Conservation (phyloP, 768 basidiomycete genomes). For the Collybia nuda region DNA sequence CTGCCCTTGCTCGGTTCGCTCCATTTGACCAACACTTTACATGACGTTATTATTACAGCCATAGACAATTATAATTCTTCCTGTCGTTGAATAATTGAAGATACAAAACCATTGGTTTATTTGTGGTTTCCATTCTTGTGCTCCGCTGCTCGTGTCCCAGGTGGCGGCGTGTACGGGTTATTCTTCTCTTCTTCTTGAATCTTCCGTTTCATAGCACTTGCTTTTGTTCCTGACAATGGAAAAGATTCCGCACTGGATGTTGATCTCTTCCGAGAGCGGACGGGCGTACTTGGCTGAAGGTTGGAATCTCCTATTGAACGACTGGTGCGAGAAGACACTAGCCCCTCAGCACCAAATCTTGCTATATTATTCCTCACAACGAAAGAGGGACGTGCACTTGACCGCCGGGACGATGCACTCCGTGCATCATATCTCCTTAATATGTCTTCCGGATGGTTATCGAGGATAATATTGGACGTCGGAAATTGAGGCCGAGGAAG, state of each 20-base stretch:
- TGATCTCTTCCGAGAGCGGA: constrained; percentile 3
- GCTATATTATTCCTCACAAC: no score
- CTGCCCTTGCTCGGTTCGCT: neutral
- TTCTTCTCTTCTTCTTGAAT: constrained; percentile 28
- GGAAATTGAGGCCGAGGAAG: neutral
- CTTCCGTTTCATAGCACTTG: constrained; percentile 32
- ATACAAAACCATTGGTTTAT: no score
- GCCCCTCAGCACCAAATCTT: no score
- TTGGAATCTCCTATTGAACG: neutral
- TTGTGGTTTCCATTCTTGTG: neutral
- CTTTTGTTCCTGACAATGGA: constrained; percentile 35
- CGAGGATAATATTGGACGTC: neutral
- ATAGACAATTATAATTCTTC: neutral
- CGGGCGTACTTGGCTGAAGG: constrained; percentile 7
- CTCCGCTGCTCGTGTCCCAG: constrained; percentile 33
- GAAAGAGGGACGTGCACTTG: neutral
- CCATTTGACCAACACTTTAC: neutral
- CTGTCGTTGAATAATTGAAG: neutral
- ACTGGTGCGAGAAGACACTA: neutral
- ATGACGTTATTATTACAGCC: constrained; percentile 4
- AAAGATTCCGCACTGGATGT: constrained; percentile 28
- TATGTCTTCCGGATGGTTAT: constrained; percentile 2
- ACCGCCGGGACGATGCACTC: constrained; percentile 4
- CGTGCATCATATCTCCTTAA: constrained; percentile 6
- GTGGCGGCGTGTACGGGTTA: constrained; percentile 34